These are phyloP conservation scores for Metschnikowia corniflorae DNA, from an alignment of 805 yeast genomes.

Conservation along the genomic window DNA sequence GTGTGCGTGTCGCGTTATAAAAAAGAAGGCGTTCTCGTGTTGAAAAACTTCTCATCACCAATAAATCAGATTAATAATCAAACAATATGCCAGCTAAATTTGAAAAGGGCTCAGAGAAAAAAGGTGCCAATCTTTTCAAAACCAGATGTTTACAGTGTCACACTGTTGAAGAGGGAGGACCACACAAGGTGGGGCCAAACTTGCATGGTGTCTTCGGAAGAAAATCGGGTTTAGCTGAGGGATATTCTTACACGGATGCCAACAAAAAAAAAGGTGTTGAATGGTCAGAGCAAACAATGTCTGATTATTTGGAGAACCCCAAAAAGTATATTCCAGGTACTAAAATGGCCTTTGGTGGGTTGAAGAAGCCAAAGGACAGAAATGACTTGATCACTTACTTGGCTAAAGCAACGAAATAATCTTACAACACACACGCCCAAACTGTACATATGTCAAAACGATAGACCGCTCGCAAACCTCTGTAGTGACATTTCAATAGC, in stretches of 20 bases:
- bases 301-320: slow-evolving; percentile 97
- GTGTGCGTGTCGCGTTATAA: slow-evolving; percentile 6
- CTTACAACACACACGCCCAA: too few species aligned
- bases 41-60: too few species aligned
- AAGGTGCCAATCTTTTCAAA: slow-evolving; percentile 98
- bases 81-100: slow-evolving; percentile 41
- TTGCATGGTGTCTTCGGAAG: slow-evolving; percentile 94
- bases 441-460: too few species aligned
- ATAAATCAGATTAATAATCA: too few species aligned
- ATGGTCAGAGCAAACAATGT: slow-evolving; percentile 86
- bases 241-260: slow-evolving; percentile 96
- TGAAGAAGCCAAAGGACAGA: slow-evolving; percentile 98
- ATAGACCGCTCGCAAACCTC: too few species aligned
- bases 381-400: slow-evolving; percentile 92
- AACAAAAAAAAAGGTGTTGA: slow-evolving; percentile 91
- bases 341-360: slow-evolving; percentile 99
- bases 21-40: too few species aligned
- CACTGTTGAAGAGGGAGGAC: slow-evolving; percentile 93
- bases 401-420: slow-evolving; percentile 40
- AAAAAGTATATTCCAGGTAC: slow-evolving; percentile 99
- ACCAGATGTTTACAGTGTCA: slow-evolving; percentile 99
- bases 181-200: slow-evolving; percentile 99
- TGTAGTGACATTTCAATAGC: too few species aligned
- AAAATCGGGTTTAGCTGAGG: slow-evolving; percentile 85
- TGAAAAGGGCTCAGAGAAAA: slow-evolving; percentile 49